Conservation (phyloP, 805 yeast genomes). For the Yarrowia deformans region DNA sequence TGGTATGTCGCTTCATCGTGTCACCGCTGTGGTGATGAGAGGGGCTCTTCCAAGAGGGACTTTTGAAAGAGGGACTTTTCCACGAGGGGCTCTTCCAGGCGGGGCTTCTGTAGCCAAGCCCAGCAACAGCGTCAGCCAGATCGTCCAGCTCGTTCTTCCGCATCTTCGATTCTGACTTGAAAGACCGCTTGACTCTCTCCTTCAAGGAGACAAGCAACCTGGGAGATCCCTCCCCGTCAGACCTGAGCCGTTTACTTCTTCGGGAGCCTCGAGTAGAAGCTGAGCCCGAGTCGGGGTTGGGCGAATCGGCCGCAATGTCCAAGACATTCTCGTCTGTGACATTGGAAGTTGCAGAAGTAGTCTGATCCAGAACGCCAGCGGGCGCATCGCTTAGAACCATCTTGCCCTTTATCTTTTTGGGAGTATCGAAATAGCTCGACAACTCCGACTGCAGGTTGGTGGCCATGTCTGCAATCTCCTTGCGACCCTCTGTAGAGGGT, state of each 20-base stretch:
- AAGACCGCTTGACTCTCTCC: slow-evolving; percentile 18
- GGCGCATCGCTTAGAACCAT: slow-evolving; percentile 13
- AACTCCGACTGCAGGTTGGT: slow-evolving; percentile 18
- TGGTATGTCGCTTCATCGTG: slow-evolving; percentile 19
- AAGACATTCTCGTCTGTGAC: slow-evolving; percentile 14
- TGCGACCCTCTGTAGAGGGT: slow-evolving; percentile 5
- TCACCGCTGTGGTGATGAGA: slow-evolving; percentile 11
- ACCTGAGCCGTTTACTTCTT: neutral
- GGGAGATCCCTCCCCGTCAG: slow-evolving; percentile 13
- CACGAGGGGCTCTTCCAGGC: slow-evolving; percentile 27
- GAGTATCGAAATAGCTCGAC: slow-evolving; percentile 25
- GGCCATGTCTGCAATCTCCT: slow-evolving; percentile 35
- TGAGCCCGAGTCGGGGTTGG: neutral
- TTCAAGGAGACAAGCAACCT: slow-evolving; percentile 2
- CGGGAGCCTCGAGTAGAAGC: slow-evolving; percentile 4
- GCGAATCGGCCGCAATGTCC: neutral
- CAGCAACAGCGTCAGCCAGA: neutral
- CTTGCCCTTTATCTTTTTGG: slow-evolving; percentile 16
- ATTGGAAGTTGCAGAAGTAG: neutral
- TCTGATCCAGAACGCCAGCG: neutral
- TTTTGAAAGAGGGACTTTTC: slow-evolving; percentile 22
- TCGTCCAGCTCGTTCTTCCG: slow-evolving; percentile 24
- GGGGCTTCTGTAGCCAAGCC: slow-evolving; percentile 1
- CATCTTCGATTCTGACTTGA: slow-evolving; percentile 27
- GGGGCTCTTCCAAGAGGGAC: slow-evolving; percentile 27